Conservation (phyloP, 164 flowering plant genomes). For the Chloranthus sessilifolius region DNA sequence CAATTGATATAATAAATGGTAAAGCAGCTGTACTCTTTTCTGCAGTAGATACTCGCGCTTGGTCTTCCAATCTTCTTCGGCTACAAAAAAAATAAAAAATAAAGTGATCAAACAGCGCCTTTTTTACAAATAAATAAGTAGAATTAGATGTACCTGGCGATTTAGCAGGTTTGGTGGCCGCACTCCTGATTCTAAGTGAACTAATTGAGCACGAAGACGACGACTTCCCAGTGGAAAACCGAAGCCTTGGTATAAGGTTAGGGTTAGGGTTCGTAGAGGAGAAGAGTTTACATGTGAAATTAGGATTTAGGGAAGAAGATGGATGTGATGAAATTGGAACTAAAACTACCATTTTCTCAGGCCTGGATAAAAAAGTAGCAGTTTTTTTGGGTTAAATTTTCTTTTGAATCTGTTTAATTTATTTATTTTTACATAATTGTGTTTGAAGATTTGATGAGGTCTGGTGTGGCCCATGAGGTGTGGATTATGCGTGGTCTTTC, state of each 20-base stretch:
- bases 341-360: conserved; percentile 34
- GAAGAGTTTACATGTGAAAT: conserved; percentile 14
- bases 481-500: conserved; percentile 16
- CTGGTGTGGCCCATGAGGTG: conserved; percentile 16
- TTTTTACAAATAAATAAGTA: neutral
- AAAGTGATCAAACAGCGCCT: conserved; percentile 7
- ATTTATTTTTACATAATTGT: neutral
- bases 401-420: neutral
- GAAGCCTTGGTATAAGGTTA: conserved; percentile 9
- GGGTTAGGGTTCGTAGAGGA: conserved; percentile 19
- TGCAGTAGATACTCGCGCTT: conserved; percentile 65
- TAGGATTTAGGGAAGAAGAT: conserved; percentile 22
- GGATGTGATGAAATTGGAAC: conserved; percentile 27
- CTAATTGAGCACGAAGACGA: conserved; percentile 10
- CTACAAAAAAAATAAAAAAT: conserved; percentile 21
- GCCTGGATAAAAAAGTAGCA: neutral
- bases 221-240: conserved; percentile 11
- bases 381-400: neutral
- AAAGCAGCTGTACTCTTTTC: conserved; percentile 52
- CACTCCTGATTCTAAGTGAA: conserved; percentile 36
- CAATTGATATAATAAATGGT: too few species aligned
- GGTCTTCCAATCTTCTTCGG: conserved; percentile 92
- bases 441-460: conserved; percentile 1
- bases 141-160: conserved; percentile 57
- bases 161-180: conserved; percentile 86